Conservation (phyloP, 2,329 filamentous ascomycete species). For the Aspergillus tubingensis region DNA sequence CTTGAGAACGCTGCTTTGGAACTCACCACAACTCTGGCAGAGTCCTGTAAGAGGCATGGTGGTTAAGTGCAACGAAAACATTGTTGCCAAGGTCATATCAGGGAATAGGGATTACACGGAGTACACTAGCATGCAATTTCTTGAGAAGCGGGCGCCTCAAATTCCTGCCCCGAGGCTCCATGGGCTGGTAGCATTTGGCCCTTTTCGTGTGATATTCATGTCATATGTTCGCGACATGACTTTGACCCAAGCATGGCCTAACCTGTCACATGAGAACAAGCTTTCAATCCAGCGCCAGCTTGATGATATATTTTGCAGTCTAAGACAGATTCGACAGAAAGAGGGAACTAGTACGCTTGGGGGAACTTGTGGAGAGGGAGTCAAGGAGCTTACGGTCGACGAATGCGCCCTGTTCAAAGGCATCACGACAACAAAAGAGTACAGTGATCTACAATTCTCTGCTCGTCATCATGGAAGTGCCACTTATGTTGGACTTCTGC, state of each 20-base stretch:
- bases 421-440: constrained; percentile 16
- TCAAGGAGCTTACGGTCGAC: constrained; percentile 25
- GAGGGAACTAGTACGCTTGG: constrained; percentile 21
- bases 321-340: constrained; percentile 24
- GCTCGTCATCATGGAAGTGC: constrained; percentile 21
- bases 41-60: constrained; percentile 23
- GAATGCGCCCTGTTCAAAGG: constrained; percentile 24
- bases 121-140: constrained; percentile 31
- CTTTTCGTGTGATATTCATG: constrained; percentile 32
- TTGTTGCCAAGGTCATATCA: constrained; percentile 25
- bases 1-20: constrained; percentile 25
- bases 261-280: constrained; percentile 24
- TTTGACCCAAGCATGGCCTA: constrained; percentile 26
- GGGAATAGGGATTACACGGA: constrained; percentile 25
- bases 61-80: constrained; percentile 25
- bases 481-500: constrained; percentile 27
- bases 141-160: constrained; percentile 24
- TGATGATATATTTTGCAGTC: constrained; percentile 21
- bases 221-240: constrained; percentile 27
- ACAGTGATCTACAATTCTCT: constrained; percentile 4
- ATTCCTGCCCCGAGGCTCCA: constrained; percentile 31
- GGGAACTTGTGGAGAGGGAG: constrained; percentile 30
- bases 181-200: constrained; percentile 27
- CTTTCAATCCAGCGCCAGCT: constrained; percentile 24
- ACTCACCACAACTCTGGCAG: constrained; percentile 28